phyloP scores from a whole-genome alignment of 768 basidiomycete genomes.

The Roridomyces roridus region DNA sequence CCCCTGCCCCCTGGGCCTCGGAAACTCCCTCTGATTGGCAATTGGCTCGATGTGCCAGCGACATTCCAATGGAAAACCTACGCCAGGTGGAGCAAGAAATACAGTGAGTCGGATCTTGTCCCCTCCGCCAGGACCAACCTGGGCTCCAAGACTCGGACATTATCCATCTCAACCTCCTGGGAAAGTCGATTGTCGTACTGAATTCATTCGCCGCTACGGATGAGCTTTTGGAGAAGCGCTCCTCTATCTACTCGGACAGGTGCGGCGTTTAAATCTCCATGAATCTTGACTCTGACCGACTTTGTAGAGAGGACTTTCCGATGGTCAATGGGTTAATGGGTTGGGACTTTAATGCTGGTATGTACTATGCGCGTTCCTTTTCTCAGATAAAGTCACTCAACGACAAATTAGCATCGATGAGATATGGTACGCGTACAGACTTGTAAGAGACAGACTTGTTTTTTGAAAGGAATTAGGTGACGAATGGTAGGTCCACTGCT shows the following conservation, averaged over 20 bases:
- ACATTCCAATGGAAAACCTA: slow-evolving; percentile 43
- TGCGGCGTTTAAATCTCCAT: not conserved
- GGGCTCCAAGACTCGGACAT: slow-evolving; percentile 27
- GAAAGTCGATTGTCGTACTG: slow-evolving; percentile 31
- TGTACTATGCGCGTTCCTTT: too few species aligned
- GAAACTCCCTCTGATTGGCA: slow-evolving; percentile 46
- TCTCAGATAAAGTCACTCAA: too few species aligned
- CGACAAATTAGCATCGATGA: too few species aligned
- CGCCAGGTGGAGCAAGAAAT: slow-evolving; percentile 18
- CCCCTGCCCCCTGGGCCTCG: slow-evolving; percentile 46
- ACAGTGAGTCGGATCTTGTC: too few species aligned
- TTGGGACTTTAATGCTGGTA: not conserved
- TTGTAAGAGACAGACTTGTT: not conserved
- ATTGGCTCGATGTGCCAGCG: slow-evolving; percentile 45
- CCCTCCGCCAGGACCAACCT: slow-evolving; percentile 40
- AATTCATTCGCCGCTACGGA: slow-evolving; percentile 39
- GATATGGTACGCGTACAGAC: not conserved
- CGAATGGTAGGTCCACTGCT: not conserved
- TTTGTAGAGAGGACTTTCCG: too few species aligned
- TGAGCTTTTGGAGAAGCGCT: slow-evolving; percentile 48
- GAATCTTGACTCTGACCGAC: too few species aligned
- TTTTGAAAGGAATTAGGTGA: not conserved
- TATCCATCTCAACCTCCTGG: slow-evolving; percentile 28
- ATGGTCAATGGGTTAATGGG: not conserved
- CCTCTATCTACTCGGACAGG: slow-evolving; percentile 39